A percentile compares a stretch with the other conserved stretches of the same genome.
phyloP scores from a whole-genome alignment of 208 protist genomes.

The Leishmania tropica region DNA sequence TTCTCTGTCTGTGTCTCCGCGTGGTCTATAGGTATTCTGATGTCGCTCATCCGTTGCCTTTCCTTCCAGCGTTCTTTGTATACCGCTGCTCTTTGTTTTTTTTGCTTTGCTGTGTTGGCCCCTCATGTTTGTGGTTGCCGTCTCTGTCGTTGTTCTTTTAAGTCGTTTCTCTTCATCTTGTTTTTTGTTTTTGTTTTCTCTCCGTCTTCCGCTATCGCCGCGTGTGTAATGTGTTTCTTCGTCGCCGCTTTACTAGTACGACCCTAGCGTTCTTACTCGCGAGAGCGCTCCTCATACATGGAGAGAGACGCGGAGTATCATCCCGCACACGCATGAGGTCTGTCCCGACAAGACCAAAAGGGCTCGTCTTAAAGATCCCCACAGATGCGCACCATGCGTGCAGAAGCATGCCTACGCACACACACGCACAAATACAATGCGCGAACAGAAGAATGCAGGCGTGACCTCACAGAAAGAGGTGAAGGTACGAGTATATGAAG shows the following conservation, averaged over 20 bases:
- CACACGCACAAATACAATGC: neutral
- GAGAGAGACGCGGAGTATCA: neutral
- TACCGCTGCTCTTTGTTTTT: neutral
- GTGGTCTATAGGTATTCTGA: neutral
- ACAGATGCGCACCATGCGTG: neutral
- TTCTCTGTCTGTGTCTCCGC: neutral
- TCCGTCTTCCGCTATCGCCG: neutral
- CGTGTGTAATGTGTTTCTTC: neutral
- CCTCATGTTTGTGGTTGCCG: neutral
- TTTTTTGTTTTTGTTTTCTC: conserved; percentile 11
- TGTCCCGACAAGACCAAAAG: neutral
- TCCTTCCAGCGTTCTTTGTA: neutral
- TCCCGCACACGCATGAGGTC: neutral
- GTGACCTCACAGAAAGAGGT: neutral
- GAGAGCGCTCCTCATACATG: neutral
- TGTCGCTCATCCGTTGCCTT: neutral
- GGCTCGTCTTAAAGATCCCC: neutral
- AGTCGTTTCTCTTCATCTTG: conserved; percentile 3
- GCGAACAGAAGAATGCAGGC: neutral
- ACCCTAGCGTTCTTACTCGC: neutral
- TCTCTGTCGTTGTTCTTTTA: neutral
- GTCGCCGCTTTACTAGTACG: neutral
- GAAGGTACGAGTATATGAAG: neutral
- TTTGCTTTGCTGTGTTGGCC: neutral
- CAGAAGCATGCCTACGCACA: neutral